phyloP scores from a whole-genome alignment of 768 basidiomycete genomes.

The Boletus reticulatus region DNA sequence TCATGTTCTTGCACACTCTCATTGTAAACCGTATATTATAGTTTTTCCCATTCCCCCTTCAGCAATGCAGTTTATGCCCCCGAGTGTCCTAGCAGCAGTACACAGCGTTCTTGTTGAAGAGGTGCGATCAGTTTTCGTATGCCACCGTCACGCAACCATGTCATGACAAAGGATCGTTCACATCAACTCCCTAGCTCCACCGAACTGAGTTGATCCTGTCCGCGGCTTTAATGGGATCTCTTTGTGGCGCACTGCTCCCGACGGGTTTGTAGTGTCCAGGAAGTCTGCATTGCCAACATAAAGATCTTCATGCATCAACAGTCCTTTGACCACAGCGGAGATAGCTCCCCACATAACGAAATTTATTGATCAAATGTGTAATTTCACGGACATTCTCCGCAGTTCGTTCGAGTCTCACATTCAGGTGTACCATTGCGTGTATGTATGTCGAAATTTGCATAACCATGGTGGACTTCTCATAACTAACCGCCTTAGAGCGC shows the following conservation, averaged over 20 bases:
- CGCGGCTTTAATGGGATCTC: background rate
- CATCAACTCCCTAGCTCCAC: background rate
- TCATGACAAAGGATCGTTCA: background rate
- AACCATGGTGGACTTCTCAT: background rate
- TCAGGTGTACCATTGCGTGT: background rate
- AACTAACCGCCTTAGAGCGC: too few species aligned
- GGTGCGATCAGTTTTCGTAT: background rate
- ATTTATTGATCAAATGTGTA: background rate
- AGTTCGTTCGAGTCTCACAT: background rate
- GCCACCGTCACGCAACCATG: background rate
- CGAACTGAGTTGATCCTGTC: background rate
- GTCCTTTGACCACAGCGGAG: too few species aligned
- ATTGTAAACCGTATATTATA: constrained; percentile 6
- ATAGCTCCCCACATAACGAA: background rate
- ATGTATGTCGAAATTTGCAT: background rate
- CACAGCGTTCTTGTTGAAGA: background rate
- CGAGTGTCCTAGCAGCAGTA: background rate
- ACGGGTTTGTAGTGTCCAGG: background rate
- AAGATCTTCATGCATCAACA: background rate
- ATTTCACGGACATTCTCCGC: too few species aligned
- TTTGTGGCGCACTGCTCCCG: background rate
- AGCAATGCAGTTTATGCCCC: background rate
- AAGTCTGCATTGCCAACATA: background rate
- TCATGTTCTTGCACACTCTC: background rate
- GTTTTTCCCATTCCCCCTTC: background rate